Percentiles rank a stretch among this genome's conserved stretches.
phyloP scores from a whole-genome alignment of 2,329 filamentous ascomycete genomes.

The Podosphaera fusca region DNA sequence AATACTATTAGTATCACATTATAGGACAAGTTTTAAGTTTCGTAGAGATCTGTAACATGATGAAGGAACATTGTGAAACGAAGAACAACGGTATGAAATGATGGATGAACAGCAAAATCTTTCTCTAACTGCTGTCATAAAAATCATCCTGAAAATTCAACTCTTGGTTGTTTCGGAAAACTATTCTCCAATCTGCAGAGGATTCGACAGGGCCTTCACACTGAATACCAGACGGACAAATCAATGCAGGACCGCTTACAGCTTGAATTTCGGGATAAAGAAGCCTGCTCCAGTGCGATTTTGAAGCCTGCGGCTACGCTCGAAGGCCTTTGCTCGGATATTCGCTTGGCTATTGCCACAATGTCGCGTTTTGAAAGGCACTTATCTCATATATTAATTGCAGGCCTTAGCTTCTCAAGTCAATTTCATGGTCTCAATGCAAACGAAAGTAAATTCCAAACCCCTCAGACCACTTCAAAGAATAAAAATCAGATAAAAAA shows the following conservation, averaged over 20 bases:
- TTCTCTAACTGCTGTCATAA: neutral
- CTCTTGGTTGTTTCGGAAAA: neutral
- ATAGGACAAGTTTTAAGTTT: neutral
- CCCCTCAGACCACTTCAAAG: neutral
- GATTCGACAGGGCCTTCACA: neutral
- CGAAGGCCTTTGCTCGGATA: neutral
- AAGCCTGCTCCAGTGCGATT: neutral
- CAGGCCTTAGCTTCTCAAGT: neutral
- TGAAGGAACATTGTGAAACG: constrained; percentile 1
- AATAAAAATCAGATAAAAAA: neutral
- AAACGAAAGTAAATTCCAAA: neutral
- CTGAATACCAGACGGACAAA: neutral
- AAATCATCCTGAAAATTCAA: neutral
- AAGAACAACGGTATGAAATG: neutral
- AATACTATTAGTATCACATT: neutral
- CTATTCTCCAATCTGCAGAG: neutral
- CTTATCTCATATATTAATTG: neutral
- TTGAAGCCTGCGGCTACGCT: neutral
- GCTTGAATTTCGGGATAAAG: neutral
- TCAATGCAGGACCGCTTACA: neutral
- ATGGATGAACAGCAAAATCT: neutral
- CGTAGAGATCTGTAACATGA: neutral
- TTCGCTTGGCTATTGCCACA: neutral
- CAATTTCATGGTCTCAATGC: neutral
- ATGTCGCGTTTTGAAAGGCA: neutral